Conservation (phyloP, 2,329 filamentous ascomycete species). For the Stachybotrys echinatus region DNA sequence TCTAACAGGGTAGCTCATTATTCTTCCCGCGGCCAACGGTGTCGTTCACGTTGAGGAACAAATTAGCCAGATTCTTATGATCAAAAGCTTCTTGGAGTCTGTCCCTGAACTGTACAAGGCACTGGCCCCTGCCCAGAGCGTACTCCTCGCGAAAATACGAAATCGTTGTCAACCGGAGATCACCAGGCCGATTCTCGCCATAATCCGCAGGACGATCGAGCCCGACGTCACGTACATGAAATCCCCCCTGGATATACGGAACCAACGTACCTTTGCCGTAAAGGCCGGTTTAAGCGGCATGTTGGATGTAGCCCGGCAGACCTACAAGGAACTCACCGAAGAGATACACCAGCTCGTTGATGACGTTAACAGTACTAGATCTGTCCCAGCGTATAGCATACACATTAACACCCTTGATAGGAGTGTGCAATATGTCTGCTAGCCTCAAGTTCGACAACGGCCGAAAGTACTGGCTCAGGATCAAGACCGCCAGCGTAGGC, state of each 20-base stretch:
- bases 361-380: slow-evolving; percentile 54
- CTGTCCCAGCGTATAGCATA: neutral
- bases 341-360: slow-evolving; percentile 70
- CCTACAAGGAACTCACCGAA: slow-evolving; percentile 81
- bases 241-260: slow-evolving; percentile 76
- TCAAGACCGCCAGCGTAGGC: slow-evolving; percentile 59
- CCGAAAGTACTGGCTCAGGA: slow-evolving; percentile 73
- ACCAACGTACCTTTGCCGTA: slow-evolving; percentile 86
- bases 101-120: slow-evolving; percentile 64
- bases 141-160: slow-evolving; percentile 62
- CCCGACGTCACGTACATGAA: slow-evolving; percentile 74
- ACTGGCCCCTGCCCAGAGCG: slow-evolving; percentile 57
- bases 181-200: slow-evolving; percentile 52
- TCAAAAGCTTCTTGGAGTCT: slow-evolving; percentile 74
- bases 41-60: slow-evolving; percentile 71
- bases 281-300: slow-evolving; percentile 80
- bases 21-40: slow-evolving; percentile 62
- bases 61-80: slow-evolving; percentile 79
- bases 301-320: slow-evolving; percentile 81
- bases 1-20: slow-evolving; percentile 55
- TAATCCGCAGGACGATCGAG: slow-evolving; percentile 71
- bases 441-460: slow-evolving; percentile 71
- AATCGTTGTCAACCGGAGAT: slow-evolving; percentile 62
- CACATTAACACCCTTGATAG: slow-evolving; percentile 25
- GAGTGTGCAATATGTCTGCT: slow-evolving; percentile 51